A percentile compares a stretch with the other conserved stretches of the same genome.
These are phyloP conservation scores for Xylariaceae sp. DNA, from an alignment of 2,329 filamentous ascomycete species.

Conservation along the genomic window DNA sequence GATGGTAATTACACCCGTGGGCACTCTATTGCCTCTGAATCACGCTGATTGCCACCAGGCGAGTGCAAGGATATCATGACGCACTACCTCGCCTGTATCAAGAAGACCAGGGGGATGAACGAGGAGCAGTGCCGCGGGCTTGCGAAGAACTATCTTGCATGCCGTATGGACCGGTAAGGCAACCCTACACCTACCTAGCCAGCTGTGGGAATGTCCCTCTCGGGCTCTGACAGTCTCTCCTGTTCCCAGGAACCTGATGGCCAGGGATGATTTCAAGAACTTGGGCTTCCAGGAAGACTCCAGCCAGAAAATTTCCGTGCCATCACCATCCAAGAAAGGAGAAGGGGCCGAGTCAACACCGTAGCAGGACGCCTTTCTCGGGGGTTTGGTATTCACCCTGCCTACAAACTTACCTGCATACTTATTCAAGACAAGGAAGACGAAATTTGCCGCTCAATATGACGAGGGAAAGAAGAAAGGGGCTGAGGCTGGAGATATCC, in stretches of 20 bases:
- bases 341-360: conserved; percentile 24
- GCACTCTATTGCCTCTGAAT: neutral
- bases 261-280: conserved; percentile 89
- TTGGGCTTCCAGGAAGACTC: conserved; percentile 58
- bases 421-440: no score
- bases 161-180: conserved; percentile 86
- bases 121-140: conserved; percentile 76
- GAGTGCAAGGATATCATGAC: conserved; percentile 91
- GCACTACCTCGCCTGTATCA: conserved; percentile 80
- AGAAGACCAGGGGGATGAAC: conserved; percentile 75
- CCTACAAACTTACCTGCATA: no score
- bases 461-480: no score
- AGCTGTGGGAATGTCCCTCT: no score
- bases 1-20: conserved; percentile 50
- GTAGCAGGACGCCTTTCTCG: no score
- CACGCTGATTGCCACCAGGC: conserved; percentile 39
- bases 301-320: no score
- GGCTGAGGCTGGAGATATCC: no score
- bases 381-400: no score
- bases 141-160: conserved; percentile 82
- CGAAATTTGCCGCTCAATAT: no score
- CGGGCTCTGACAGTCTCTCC: no score
- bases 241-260: conserved; percentile 88
- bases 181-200: no score
- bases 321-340: conserved; percentile 11